Conservation (phyloP, 371 early-diverging fungal species). For the Apophysomyces sp. region DNA sequence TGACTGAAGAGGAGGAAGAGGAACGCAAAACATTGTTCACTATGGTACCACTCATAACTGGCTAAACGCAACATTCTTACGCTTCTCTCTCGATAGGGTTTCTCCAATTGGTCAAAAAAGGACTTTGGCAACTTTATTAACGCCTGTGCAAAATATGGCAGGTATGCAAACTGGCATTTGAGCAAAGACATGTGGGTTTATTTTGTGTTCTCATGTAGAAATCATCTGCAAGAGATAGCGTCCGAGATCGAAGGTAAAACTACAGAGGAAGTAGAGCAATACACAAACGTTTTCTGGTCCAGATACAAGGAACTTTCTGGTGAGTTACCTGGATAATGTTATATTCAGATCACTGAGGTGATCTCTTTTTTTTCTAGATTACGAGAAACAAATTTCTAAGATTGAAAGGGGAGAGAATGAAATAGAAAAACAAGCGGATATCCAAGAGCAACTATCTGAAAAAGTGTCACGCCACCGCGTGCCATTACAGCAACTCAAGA, state of each 20-base stretch:
- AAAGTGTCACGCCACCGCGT: conserved; percentile 72
- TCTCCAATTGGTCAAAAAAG: conserved; percentile 91
- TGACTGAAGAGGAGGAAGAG: conserved; percentile 86
- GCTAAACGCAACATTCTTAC: conserved; percentile 7
- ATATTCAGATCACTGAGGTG: neutral
- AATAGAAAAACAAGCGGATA: conserved; percentile 75
- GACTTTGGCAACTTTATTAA: conserved; percentile 92
- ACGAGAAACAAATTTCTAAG: conserved; percentile 82
- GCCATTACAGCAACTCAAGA: conserved; percentile 85
- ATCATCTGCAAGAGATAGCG: conserved; percentile 74
- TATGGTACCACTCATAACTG: conserved; percentile 18
- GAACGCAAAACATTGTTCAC: conserved; percentile 78
- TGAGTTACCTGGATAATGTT: conserved; percentile 13
- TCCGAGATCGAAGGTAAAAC: conserved; percentile 90
- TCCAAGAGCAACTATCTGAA: conserved; percentile 74
- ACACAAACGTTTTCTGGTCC: conserved; percentile 87
- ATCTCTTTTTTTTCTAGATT: conserved; percentile 45
- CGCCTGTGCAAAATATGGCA: conserved; percentile 90
- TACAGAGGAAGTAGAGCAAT: conserved; percentile 79
- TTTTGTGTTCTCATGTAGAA: conserved; percentile 23
- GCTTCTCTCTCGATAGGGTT: conserved; percentile 60
- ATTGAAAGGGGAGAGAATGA: conserved; percentile 90
- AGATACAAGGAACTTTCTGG: conserved; percentile 79
- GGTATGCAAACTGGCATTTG: conserved; percentile 29
- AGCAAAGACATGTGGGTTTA: neutral